phyloP scores from a whole-genome alignment of 495 filamentous ascomycete genomes.

The Penicillium nucicola region DNA sequence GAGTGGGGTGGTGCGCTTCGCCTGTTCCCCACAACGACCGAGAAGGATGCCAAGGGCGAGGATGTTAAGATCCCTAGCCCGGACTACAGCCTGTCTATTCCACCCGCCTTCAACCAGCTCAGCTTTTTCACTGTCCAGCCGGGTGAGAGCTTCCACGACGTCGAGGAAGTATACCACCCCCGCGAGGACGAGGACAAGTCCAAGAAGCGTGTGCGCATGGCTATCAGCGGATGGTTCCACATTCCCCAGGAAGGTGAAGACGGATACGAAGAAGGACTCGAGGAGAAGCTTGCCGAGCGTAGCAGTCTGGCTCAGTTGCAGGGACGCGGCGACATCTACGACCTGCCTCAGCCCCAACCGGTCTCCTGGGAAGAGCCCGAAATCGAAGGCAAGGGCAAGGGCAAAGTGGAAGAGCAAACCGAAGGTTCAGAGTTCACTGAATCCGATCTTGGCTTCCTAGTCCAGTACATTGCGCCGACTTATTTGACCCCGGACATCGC shows the following conservation, averaged over 20 bases:
- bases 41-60: constrained; percentile 61
- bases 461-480: constrained; percentile 82
- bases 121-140: constrained; percentile 98
- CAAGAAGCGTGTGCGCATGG: constrained; percentile 81
- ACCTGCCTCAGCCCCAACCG: constrained; percentile 67
- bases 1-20: constrained; percentile 94
- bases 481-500: constrained; percentile 95
- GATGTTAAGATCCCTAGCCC: constrained; percentile 73
- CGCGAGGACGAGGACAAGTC: constrained; percentile 59
- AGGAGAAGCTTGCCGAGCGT: constrained; percentile 80
- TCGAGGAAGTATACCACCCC: constrained; percentile 90
- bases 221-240: constrained; percentile 99
- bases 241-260: constrained; percentile 95
- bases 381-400: constrained; percentile 40
- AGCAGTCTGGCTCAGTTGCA: constrained; percentile 90
- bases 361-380: constrained; percentile 36
- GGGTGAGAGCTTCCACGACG: constrained; percentile 96
- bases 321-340: constrained; percentile 83
- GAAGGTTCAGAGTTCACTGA: constrained; percentile 60
- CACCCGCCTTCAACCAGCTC: constrained; percentile 94
- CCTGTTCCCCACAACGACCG: constrained; percentile 75
- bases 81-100: constrained; percentile 71
- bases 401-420: constrained; percentile 39
- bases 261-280: constrained; percentile 85
- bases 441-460: constrained; percentile 76